A percentile compares a stretch with the other conserved stretches of the same genome.
Conservation (phyloP, 1,284 basidiomycete species). For the Austroboletus niveus region DNA sequence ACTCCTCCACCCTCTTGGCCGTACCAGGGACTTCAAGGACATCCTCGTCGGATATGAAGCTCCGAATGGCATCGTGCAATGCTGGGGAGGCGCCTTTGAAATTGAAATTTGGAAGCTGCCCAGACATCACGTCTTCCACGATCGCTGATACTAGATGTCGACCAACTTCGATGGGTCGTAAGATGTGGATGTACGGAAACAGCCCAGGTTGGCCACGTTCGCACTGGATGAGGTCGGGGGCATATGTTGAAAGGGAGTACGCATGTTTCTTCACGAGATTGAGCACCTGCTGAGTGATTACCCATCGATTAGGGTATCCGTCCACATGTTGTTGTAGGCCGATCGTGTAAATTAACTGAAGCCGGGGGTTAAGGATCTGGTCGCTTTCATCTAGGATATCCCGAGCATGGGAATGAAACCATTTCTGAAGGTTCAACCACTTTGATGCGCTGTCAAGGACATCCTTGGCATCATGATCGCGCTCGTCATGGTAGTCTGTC, state of each 20-base stretch:
- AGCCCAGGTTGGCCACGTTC: slow-evolving; percentile 1
- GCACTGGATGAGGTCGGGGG: too few relatives aligned
- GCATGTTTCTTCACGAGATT: too few relatives aligned
- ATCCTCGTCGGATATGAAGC: background rate
- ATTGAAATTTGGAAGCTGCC: slow-evolving; percentile 14
- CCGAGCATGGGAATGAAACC: slow-evolving; percentile 16
- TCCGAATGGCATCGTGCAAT: background rate
- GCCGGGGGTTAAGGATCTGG: slow-evolving; percentile 45
- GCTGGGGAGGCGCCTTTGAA: slow-evolving; percentile 4
- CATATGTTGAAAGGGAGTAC: too few relatives aligned
- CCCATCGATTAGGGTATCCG: too few relatives aligned
- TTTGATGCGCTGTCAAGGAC: too few relatives aligned
- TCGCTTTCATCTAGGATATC: slow-evolving; percentile 35
- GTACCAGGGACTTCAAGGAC: background rate
- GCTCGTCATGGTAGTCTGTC: background rate
- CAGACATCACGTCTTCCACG: slow-evolving; percentile 26
- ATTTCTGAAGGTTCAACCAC: too few relatives aligned
- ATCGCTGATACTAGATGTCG: slow-evolving; percentile 20
- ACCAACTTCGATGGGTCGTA: slow-evolving; percentile 10
- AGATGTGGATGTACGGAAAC: slow-evolving; percentile 35
- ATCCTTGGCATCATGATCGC: too few relatives aligned
- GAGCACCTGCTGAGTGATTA: too few relatives aligned
- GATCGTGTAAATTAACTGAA: slow-evolving; percentile 33
- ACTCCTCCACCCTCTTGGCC: slow-evolving; percentile 7
- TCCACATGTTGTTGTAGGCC: too few relatives aligned